Evolutionary conservation across 768 basidiomycete species (phyloP).

Genomic region (Kwoniella sp.): DNA sequence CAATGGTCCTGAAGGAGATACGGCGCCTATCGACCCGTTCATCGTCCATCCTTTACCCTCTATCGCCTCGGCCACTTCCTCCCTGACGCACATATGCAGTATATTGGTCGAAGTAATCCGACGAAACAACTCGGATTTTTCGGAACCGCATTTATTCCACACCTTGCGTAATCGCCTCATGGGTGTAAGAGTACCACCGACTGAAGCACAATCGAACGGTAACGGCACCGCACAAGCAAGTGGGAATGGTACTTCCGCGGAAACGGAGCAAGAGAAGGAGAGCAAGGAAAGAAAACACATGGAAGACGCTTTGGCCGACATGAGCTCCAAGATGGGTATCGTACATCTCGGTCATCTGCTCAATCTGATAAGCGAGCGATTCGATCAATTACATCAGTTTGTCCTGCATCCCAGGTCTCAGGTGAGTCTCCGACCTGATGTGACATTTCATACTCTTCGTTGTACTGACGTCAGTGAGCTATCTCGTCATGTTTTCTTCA

Average conservation of each 20-base stretch:
- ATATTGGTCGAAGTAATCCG: constrained; percentile 91
- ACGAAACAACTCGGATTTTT: constrained; percentile 97
- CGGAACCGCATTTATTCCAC: constrained; percentile 96
- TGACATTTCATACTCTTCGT: background rate
- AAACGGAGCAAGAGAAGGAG: constrained; percentile 29
- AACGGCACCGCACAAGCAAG: constrained; percentile 55
- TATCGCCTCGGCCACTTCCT: constrained; percentile 62
- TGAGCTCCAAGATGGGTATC: constrained; percentile 58
- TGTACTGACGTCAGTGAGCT: background rate
- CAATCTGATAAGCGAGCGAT: constrained; percentile 68
- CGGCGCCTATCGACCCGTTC: constrained; percentile 45
- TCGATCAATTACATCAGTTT: constrained; percentile 71
- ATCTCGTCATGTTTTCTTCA: constrained; percentile 10
- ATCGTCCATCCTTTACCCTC: constrained; percentile 46
- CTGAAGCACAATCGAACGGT: constrained; percentile 45
- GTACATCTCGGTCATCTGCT: constrained; percentile 86
- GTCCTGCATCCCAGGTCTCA: constrained; percentile 73
- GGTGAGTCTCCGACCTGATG: constrained; percentile 60
- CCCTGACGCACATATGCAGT: constrained; percentile 80
- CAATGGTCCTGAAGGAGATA: constrained; percentile 9
- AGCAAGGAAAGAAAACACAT: constrained; percentile 43
- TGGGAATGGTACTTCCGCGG: constrained; percentile 69
- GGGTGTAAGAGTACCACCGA: constrained; percentile 66
- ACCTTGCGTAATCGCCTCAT: constrained; percentile 88
- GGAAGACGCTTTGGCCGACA: constrained; percentile 48